Evolutionary conservation across 345 rosid species (phyloP).

Genomic region (Mangifera indica): DNA sequence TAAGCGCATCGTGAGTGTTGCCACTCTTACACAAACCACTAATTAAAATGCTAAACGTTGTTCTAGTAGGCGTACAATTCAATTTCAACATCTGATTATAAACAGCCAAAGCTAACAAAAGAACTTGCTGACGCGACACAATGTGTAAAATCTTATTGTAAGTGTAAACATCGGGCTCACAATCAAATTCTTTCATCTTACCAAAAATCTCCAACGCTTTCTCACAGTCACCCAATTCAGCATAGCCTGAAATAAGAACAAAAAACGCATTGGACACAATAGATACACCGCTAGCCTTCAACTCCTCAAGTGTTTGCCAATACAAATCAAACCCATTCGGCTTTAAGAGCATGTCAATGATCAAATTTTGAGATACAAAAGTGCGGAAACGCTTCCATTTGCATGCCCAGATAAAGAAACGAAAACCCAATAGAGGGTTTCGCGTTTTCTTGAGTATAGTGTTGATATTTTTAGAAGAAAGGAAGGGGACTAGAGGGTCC

Average conservation of each 20-base stretch:
- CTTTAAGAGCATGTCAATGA: slow-evolving; percentile 44
- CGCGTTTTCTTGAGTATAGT: slow-evolving; percentile 46
- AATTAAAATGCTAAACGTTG: slow-evolving; percentile 63
- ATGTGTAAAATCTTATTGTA: slow-evolving; percentile 55
- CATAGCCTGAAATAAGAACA: slow-evolving; percentile 59
- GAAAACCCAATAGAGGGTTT: slow-evolving; percentile 49
- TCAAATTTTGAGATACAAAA: slow-evolving; percentile 27
- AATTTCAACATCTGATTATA: slow-evolving; percentile 67
- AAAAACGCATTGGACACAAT: slow-evolving; percentile 49
- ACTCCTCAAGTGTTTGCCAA: slow-evolving; percentile 62
- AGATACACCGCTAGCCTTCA: slow-evolving; percentile 32
- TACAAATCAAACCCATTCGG: slow-evolving; percentile 54
- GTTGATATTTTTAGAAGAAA: slow-evolving; percentile 41
- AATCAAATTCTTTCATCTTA: slow-evolving; percentile 64
- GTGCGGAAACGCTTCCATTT: slow-evolving; percentile 49
- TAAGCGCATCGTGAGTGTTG: slow-evolving; percentile 52
- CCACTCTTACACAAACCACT: slow-evolving; percentile 58
- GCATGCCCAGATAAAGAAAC: slow-evolving; percentile 81
- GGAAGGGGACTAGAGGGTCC: slow-evolving; percentile 56
- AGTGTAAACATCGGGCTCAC: slow-evolving; percentile 61
- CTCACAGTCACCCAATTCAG: slow-evolving; percentile 49
- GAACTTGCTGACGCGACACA: slow-evolving; percentile 37
- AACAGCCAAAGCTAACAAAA: slow-evolving; percentile 58
- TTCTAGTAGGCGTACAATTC: slow-evolving; percentile 49
- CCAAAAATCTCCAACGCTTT: slow-evolving; percentile 75